A percentile compares a stretch with the other conserved stretches of the same genome.
phyloP scores from a whole-genome alignment of 148 eudicot species.

The Rhododendron henanense region DNA sequence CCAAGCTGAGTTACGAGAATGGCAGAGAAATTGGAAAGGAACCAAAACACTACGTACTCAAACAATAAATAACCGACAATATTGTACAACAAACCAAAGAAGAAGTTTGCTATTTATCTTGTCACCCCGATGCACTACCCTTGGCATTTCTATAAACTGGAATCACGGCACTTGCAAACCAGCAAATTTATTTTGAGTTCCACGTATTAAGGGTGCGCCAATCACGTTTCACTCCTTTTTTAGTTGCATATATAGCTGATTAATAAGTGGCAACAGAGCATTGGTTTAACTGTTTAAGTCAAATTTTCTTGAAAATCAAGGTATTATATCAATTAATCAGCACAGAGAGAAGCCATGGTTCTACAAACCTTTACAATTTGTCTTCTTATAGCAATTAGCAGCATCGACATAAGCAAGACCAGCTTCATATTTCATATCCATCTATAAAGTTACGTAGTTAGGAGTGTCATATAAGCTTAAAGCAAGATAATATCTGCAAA shows the following conservation, averaged over 20 bases:
- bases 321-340: not conserved
- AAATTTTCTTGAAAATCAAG: too few relatives aligned
- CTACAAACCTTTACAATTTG: constrained; percentile 30
- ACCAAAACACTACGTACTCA: not conserved
- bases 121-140: not conserved
- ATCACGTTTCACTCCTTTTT: not conserved
- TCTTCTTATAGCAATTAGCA: constrained; percentile 47
- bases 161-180: not conserved
- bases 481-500: not conserved
- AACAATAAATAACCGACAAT: not conserved
- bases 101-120: not conserved
- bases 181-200: not conserved
- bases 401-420: constrained; percentile 32
- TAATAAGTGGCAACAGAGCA: not conserved
- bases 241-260: not conserved
- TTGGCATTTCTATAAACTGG: not conserved
- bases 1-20: too few relatives aligned
- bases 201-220: not conserved
- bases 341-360: not conserved
- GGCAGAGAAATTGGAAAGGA: too few relatives aligned
- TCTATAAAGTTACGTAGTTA: constrained; percentile 9
- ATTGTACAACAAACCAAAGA: not conserved
- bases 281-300: too few relatives aligned
- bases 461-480: constrained; percentile 1
- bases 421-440: constrained; percentile 45